These are phyloP conservation scores for Kwoniella botswanensis DNA, from an alignment of 768 basidiomycete genomes.

Conservation along the genomic window DNA sequence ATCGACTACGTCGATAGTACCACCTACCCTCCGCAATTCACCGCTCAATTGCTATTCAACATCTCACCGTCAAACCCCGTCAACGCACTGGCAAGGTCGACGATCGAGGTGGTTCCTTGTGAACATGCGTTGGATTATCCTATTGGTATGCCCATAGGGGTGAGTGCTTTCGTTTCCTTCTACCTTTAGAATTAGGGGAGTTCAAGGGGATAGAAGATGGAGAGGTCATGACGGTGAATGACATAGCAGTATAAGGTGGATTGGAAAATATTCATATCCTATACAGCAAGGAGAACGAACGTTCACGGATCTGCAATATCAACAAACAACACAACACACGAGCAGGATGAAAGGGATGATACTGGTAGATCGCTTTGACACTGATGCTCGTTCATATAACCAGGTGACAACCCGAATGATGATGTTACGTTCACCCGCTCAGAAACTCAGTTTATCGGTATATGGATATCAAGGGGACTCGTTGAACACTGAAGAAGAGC, in stretches of 20 bases:
- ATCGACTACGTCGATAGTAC: conserved; percentile 9
- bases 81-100: conserved; percentile 34
- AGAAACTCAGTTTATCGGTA: conserved; percentile 37
- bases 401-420: conserved; percentile 46
- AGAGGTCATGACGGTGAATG: too few species aligned
- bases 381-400: neutral
- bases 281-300: too few species aligned
- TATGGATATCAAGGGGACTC: conserved; percentile 31
- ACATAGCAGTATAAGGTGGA: too few species aligned
- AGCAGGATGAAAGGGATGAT: neutral
- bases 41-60: conserved; percentile 35
- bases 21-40: conserved; percentile 36
- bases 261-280: too few species aligned
- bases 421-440: conserved; percentile 32
- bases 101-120: conserved; percentile 16
- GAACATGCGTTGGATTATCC: conserved; percentile 35
- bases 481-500: conserved; percentile 2
- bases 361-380: neutral
- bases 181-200: neutral
- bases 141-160: conserved; percentile 44
- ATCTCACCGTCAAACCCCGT: conserved; percentile 34
- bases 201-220: too few species aligned
- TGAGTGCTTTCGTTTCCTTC: conserved; percentile 17
- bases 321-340: too few species aligned
- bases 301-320: too few species aligned